phyloP scores from a whole-genome alignment of 2,329 filamentous ascomycete species.

The Trichoderma citrinoviride region DNA sequence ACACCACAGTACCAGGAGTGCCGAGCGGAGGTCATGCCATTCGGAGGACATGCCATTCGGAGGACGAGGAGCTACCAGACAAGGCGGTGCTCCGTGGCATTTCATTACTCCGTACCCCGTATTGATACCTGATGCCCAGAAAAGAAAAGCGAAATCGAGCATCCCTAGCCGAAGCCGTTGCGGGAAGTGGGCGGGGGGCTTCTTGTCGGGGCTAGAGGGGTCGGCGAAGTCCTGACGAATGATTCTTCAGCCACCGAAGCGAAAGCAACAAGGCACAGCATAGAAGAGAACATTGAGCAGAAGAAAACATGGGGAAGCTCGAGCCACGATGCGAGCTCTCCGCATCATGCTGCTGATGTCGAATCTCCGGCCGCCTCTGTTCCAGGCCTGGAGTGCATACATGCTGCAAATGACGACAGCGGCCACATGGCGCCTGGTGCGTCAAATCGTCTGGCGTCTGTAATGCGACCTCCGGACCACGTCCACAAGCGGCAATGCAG shows the following conservation, averaged over 20 bases:
- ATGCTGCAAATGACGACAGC: neutral
- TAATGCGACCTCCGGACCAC: neutral
- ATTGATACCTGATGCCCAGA: neutral
- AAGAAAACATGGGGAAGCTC: neutral
- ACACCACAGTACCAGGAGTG: neutral
- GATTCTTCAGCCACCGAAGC: neutral
- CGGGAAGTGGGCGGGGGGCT: slow-evolving; percentile 13
- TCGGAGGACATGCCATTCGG: no score
- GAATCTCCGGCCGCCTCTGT: neutral
- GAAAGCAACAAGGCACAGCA: no score
- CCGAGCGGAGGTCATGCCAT: neutral
- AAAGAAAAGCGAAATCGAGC: neutral
- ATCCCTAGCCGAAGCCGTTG: neutral
- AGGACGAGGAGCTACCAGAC: no score
- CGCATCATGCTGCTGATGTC: neutral
- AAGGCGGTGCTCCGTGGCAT: no score
- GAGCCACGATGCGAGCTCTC: neutral
- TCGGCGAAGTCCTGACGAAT: slow-evolving; percentile 10
- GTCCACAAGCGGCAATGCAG: no score
- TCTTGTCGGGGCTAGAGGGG: slow-evolving; percentile 3
- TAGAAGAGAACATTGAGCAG: neutral
- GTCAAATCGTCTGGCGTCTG: neutral
- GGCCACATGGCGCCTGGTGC: neutral
- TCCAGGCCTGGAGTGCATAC: neutral
- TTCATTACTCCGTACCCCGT: no score